These are phyloP conservation scores for Spergularia marina DNA, from an alignment of 148 eudicot genomes.

Conservation along the genomic window DNA sequence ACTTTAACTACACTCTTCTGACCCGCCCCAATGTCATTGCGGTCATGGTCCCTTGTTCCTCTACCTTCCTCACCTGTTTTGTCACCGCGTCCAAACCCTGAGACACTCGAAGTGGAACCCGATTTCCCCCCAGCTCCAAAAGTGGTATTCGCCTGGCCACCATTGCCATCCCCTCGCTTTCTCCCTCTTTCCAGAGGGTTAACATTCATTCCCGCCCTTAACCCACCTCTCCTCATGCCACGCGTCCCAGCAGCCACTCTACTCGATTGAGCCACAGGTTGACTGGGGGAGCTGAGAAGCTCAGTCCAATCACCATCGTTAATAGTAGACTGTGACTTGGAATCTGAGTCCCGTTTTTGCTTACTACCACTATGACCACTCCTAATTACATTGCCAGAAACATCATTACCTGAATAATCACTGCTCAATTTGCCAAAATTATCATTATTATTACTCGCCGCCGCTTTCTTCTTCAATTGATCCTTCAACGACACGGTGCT, in stretches of 20 bases:
- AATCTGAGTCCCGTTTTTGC: constrained; percentile 4
- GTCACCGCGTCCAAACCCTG: constrained; percentile 13
- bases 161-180: constrained; percentile 36
- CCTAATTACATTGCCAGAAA: constrained; percentile 12
- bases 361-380: constrained; percentile 7
- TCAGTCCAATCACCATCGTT: constrained; percentile 93
- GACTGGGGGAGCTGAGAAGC: constrained; percentile 59
- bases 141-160: constrained; percentile 26
- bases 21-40: background rate
- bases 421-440: constrained; percentile 26
- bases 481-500: constrained; percentile 59
- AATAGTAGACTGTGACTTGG: constrained; percentile 36
- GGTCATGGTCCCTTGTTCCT: constrained; percentile 17
- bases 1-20: constrained; percentile 17
- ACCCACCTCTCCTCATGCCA: constrained; percentile 38
- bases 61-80: constrained; percentile 25
- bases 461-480: constrained; percentile 65
- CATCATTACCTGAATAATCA: constrained; percentile 26
- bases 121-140: constrained; percentile 28
- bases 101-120: constrained; percentile 21
- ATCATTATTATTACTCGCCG: constrained; percentile 30
- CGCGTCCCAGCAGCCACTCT: constrained; percentile 28
- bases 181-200: constrained; percentile 36
- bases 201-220: constrained; percentile 38
- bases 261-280: constrained; percentile 22